A percentile compares a stretch with the other conserved stretches of the same genome.
phyloP scores from a whole-genome alignment of 2,329 filamentous ascomycete species.

The Eurotiales sp. region DNA sequence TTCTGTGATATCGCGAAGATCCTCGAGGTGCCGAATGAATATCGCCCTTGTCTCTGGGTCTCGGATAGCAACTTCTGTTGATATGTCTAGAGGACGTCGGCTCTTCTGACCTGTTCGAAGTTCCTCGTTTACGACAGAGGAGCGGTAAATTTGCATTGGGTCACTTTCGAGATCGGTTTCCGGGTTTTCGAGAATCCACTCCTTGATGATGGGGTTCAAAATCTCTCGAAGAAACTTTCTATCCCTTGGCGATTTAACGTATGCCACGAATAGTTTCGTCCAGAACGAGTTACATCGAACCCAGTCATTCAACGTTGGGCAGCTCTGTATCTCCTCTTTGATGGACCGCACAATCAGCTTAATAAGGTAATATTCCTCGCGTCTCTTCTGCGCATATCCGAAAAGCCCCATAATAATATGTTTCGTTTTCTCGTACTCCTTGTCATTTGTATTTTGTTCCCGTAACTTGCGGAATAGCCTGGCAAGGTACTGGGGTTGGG shows the following conservation, averaged over 20 bases:
- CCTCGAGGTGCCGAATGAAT: conserved; percentile 91
- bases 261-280: conserved; percentile 79
- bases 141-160: conserved; percentile 93
- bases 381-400: conserved; percentile 91
- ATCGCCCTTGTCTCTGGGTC: conserved; percentile 87
- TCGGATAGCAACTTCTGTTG: conserved; percentile 89
- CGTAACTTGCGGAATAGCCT: conserved; percentile 80
- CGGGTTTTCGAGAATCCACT: conserved; percentile 90
- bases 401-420: conserved; percentile 95
- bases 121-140: conserved; percentile 95
- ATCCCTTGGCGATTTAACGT: conserved; percentile 85
- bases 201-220: conserved; percentile 77
- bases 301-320: conserved; percentile 74
- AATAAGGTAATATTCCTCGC: conserved; percentile 94
- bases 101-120: conserved; percentile 84
- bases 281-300: conserved; percentile 89
- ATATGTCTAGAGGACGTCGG: conserved; percentile 74
- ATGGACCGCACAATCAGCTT: conserved; percentile 81
- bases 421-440: conserved; percentile 88
- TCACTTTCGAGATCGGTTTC: conserved; percentile 92
- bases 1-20: conserved; percentile 89
- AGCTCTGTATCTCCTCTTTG: conserved; percentile 77
- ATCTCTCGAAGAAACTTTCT: conserved; percentile 88
- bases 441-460: conserved; percentile 80
- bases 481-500: conserved; percentile 90